Base-by-base conservation (phyloP, 2,329 filamentous ascomycete species). In the Phyllosticta ampelicida region DNA sequence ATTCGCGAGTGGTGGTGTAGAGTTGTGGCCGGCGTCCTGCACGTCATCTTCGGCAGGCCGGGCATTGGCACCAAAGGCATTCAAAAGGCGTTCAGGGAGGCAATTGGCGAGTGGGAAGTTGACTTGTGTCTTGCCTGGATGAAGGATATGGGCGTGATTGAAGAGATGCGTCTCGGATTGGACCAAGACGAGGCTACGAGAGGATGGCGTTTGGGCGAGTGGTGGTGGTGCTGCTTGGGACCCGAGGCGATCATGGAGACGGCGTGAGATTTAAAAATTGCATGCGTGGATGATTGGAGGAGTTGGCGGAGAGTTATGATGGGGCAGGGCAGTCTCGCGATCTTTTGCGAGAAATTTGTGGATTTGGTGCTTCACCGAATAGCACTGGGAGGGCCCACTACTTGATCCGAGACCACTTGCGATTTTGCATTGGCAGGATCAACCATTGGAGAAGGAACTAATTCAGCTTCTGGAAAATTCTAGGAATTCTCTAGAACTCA, bases 1-100 rank as follows among this genome's bases (percentile, higher is more conserved):
- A 78, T 88, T 60, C 69, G 63, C 16, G 71, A 74, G 0, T 78
- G 84, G 57, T 90, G 87, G 86, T 78, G 80, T 56, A 79, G 83
- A 62, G 77, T 86, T 10, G 68, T 89, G 4, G 78, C 81, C 4
- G 79, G 83, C 5, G 77, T 89, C 1, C 74, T 84, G 30, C 83
- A 87, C 61, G 74, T 80, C 28, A 70, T 87, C 30, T 82, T 85
- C 0, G 83, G 81, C 18, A 77, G 85, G 59, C 81, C 86, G 0
- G 80, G 83, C 0, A 74, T 55, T 3, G 48, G 52, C 3, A 13
- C 52, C 9, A 56, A 65, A 56, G 67, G 64, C 26, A 66, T 68
- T 53, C 66, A 67, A 60, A 63, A 65, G 61, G 67, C 67, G n/a
- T 53, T 70, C 60, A 67, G 69, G 55, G 65, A 68, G 48, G 67